phyloP scores from a whole-genome alignment of 306 rosid genomes.

The Inga oerstediana region DNA sequence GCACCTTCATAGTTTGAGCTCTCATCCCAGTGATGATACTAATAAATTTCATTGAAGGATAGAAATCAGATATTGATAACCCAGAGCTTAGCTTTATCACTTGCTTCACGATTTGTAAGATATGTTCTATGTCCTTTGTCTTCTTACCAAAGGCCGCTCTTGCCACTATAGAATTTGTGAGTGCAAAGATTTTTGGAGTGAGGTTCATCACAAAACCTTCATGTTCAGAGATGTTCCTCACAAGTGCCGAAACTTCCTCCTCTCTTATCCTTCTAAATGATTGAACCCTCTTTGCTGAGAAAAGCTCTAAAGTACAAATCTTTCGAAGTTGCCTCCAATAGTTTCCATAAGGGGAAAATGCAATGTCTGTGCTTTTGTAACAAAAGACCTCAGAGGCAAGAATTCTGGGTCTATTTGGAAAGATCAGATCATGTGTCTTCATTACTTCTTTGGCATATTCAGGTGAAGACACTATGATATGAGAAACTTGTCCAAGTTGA shows the following conservation, averaged over 20 bases:
- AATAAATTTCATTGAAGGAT: too few species aligned
- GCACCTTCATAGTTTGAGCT: too few species aligned
- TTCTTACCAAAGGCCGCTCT: background rate
- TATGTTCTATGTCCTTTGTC: background rate
- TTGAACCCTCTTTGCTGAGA: background rate
- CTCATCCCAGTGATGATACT: too few species aligned
- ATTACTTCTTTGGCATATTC: background rate
- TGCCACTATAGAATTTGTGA: background rate
- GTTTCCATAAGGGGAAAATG: background rate
- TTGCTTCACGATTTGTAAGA: too few species aligned
- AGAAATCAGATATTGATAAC: too few species aligned
- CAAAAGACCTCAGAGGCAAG: background rate
- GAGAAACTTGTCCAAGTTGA: background rate
- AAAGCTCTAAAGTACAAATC: background rate
- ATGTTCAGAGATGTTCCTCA: background rate
- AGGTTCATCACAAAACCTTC: background rate
- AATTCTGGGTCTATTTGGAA: background rate
- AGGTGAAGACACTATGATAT: background rate
- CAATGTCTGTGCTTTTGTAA: background rate
- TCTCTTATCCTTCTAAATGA: background rate
- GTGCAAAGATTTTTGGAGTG: background rate
- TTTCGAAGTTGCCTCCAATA: background rate
- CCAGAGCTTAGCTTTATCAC: too few species aligned
- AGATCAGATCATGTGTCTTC: background rate
- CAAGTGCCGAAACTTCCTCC: background rate